Conservation (phyloP, 2,329 filamentous ascomycete genomes). For the Trichoderma hamatum region DNA sequence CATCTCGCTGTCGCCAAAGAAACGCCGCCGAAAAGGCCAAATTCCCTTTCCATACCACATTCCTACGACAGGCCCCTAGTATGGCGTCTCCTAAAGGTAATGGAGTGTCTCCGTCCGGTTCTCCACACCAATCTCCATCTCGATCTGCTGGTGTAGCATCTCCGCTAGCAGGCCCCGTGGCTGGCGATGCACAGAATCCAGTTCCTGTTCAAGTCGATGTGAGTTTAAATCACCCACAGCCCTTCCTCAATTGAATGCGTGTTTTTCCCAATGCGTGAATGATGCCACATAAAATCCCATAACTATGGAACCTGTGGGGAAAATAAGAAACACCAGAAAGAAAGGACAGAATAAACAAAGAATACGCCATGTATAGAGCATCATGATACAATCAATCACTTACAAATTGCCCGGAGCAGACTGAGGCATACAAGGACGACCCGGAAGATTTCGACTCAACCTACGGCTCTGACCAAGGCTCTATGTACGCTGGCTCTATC, state of each 20-base stretch:
- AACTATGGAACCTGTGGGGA: neutral
- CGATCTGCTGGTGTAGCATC: neutral
- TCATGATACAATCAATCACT: neutral
- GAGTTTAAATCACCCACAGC: constrained; percentile 7
- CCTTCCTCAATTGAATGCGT: neutral
- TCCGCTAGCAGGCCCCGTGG: constrained; percentile 11
- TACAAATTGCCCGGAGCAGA: constrained; percentile 8
- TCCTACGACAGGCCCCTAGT: neutral
- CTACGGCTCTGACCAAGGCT: constrained; percentile 40
- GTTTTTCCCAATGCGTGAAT: neutral
- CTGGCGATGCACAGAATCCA: constrained; percentile 28
- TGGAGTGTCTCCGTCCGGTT: neutral
- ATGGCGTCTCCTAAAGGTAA: constrained; percentile 16
- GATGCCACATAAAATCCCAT: neutral
- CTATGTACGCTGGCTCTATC: constrained; percentile 41
- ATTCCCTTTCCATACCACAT: neutral
- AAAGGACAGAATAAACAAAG: neutral
- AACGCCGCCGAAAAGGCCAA: neutral
- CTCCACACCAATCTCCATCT: constrained; percentile 9
- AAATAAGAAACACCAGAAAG: neutral
- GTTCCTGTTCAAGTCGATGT: constrained; percentile 35
- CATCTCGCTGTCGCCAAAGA: neutral
- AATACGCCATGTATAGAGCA: neutral
- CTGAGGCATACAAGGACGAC: constrained; percentile 29
- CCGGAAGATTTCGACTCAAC: constrained; percentile 40